A percentile compares a stretch with the other conserved stretches of the same genome.
These are phyloP conservation scores for Psidium friedrichsthalianum DNA, from an alignment of 345 rosid species.

Conservation along the genomic window DNA sequence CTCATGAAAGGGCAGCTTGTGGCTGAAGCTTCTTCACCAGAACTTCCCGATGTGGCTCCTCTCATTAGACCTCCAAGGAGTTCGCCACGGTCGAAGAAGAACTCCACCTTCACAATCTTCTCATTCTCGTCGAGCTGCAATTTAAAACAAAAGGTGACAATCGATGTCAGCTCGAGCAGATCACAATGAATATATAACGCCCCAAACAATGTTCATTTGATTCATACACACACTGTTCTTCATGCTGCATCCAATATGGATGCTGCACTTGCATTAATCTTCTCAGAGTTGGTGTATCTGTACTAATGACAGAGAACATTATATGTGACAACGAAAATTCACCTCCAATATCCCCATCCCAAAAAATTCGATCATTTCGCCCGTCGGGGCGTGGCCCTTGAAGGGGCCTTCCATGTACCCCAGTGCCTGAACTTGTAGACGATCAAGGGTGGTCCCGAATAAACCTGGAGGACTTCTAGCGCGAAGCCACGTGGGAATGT, in stretches of 20 bases:
- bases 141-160: background rate
- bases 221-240: background rate
- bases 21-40: constrained; percentile 2
- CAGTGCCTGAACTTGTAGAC: constrained; percentile 69
- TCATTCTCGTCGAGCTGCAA: constrained; percentile 29
- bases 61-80: constrained; percentile 48
- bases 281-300: background rate
- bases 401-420: constrained; percentile 71
- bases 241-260: background rate
- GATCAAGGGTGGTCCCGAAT: constrained; percentile 43
- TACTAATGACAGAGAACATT: background rate
- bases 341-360: constrained; percentile 34
- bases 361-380: constrained; percentile 26
- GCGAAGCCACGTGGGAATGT: constrained; percentile 58
- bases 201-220: background rate
- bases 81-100: constrained; percentile 35
- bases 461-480: constrained; percentile 45
- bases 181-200: background rate
- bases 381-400: constrained; percentile 50
- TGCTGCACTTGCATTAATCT: background rate
- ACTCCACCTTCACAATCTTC: constrained; percentile 46
- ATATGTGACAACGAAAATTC: background rate
- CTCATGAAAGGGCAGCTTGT: constrained; percentile 35
- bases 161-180: background rate
- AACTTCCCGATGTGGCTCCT: constrained; percentile 5